Evolutionary conservation across 208 protist genomes (phyloP).

Genomic region (Novymonas esmeraldas): DNA sequence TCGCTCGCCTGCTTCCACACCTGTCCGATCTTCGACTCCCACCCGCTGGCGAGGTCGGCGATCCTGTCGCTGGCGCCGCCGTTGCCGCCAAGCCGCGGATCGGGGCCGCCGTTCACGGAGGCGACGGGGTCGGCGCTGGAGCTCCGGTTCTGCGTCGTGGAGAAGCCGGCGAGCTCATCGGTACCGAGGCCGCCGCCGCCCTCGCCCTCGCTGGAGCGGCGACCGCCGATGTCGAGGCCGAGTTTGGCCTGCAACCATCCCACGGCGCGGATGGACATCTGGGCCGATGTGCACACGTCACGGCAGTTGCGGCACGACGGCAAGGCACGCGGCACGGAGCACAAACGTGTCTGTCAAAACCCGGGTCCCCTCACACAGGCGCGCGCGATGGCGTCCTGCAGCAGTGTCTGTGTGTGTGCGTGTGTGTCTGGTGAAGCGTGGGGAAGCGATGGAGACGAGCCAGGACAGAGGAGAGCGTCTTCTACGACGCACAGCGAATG

Average conservation of each 20-base stretch:
- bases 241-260: conserved; percentile 82
- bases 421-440: too few relatives aligned
- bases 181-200: conserved; percentile 5
- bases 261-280: conserved; percentile 74
- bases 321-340: too few relatives aligned
- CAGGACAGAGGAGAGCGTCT: too few relatives aligned
- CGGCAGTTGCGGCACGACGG: too few relatives aligned
- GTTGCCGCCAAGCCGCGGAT: background rate
- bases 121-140: conserved; percentile 15
- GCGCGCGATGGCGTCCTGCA: too few relatives aligned
- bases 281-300: too few relatives aligned
- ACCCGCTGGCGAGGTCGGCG: conserved; percentile 17
- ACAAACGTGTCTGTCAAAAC: too few relatives aligned
- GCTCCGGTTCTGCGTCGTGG: conserved; percentile 25
- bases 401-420: too few relatives aligned
- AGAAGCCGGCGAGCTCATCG: conserved; percentile 28
- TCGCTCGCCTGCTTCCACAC: conserved; percentile 35
- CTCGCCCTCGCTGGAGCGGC: conserved; percentile 9
- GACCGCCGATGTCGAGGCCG: conserved; percentile 75
- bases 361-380: too few relatives aligned
- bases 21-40: conserved; percentile 26
- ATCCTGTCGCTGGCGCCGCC: conserved; percentile 2
- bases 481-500: too few relatives aligned
- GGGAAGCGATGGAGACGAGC: too few relatives aligned
- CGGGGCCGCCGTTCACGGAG: background rate